Base-by-base conservation (phyloP, 2,329 filamentous ascomycete species). In the Alternaria sp. region DNA sequence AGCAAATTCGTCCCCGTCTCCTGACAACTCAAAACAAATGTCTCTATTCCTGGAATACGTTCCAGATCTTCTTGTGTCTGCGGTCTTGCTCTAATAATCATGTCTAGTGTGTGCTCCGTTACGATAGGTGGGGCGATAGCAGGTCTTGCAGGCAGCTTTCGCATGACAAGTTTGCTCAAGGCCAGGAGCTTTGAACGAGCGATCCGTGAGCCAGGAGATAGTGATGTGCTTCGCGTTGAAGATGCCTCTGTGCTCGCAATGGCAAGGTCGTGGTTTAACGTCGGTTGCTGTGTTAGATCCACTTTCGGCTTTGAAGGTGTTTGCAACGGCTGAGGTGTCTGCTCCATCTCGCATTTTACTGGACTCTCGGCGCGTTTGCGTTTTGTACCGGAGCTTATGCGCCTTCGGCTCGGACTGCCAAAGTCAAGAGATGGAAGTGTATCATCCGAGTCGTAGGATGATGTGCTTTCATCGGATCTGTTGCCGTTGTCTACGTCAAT, bases 181-280 rank as follows among this genome's bases (percentile, higher is more conserved):
- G 73, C 74, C 3, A 60, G n/a, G 0, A 78, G 67, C 41, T 76
- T 76, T 56, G 27, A 74, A 67, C 18, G 54, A 59, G 32, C 62
- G 62, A 34, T 50, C 27, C 16, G 64, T 62, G 36, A 50, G n/a
- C 20, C 22, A 14, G 36, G 52, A 11, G 43, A 27, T 10, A 30
- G 18, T 9, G 36, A 4, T 28, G 36, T 7, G 4, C 4, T 41
- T n/a, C 51, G 5, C 48, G 30, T 18, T n/a, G 49, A 1, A 27
- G 3, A 9, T 22, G 12, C 27, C 6, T n/a, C 27, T 8, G 36
- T 25, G 7, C 9, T 27, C 20, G 14, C 22, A n/a, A 52, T 12
- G n/a, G 40, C 22, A n/a, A 53, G 30, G 16, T 48, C 48, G 16
- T 57, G 55, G 11, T 30, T 38, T 4, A 57, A 14, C 11, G 48